phyloP scores from a whole-genome alignment of 202 grass and related monocot species.

The Elaeis oleifera region DNA sequence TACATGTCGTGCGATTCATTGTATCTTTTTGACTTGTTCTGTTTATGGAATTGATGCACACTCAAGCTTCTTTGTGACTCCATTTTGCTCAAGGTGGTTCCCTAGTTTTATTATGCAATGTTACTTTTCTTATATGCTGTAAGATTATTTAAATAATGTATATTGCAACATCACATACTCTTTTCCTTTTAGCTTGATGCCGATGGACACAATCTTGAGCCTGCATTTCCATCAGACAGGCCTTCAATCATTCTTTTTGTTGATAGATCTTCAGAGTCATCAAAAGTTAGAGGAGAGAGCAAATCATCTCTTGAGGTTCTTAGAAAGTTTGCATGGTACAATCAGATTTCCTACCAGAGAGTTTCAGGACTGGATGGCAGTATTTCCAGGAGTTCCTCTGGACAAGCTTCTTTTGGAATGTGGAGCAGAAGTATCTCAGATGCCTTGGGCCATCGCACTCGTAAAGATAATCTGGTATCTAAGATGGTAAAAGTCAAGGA shows the following conservation, averaged over 20 bases:
- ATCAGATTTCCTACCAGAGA: constrained; percentile 37
- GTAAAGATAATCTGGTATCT: constrained; percentile 42
- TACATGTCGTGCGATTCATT: too few relatives aligned
- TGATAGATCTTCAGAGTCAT: constrained; percentile 65
- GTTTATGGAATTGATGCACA: too few relatives aligned
- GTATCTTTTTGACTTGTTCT: too few relatives aligned
- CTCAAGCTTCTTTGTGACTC: too few relatives aligned
- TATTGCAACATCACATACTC: constrained; percentile 19
- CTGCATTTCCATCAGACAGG: constrained; percentile 59
- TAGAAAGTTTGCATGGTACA: constrained; percentile 60
- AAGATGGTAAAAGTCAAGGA: constrained; percentile 64
- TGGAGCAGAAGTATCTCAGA: constrained; percentile 33
- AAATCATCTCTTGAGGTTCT: constrained; percentile 61
- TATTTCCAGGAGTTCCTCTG: constrained; percentile 25
- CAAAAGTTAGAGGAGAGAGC: constrained; percentile 70
- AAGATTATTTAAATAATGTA: constrained; percentile 22
- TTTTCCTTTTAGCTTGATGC: constrained; percentile 56
- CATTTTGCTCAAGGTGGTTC: too few relatives aligned
- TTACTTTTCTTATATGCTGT: too few relatives aligned
- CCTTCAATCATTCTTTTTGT: constrained; percentile 82
- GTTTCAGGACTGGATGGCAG: constrained; percentile 17
- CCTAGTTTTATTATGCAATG: too few relatives aligned
- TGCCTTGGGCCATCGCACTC: constrained; percentile 22
- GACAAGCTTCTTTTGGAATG: constrained; percentile 33
- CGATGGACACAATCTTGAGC: constrained; percentile 41